Evolutionary conservation across 2,329 filamentous ascomycete species (phyloP).

Genomic region (Phyllosticta capitalensis): DNA sequence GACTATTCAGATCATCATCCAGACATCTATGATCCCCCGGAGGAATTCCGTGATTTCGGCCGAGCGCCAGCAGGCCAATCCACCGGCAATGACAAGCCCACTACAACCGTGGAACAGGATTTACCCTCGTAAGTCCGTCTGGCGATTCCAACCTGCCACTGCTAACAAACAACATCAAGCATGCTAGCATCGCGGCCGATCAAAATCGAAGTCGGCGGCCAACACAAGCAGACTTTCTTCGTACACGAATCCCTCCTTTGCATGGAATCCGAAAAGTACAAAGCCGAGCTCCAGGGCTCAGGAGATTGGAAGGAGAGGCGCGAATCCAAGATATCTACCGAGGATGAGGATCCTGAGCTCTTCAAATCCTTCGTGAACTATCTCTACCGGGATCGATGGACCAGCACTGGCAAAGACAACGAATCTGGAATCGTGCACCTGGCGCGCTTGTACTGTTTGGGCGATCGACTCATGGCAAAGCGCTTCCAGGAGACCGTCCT

Average conservation of each 20-base stretch:
- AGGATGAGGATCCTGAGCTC: conserved; percentile 16
- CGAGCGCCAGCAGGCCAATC: too few species aligned
- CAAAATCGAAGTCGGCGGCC: background rate
- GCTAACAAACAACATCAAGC: background rate
- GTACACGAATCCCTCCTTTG: conserved; percentile 14
- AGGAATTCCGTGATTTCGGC: too few species aligned
- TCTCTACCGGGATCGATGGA: conserved; percentile 16
- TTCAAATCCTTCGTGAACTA: conserved; percentile 18
- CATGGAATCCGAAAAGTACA: conserved; percentile 14
- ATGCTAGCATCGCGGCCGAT: background rate
- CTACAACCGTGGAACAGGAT: too few species aligned
- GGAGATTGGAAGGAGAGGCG: background rate
- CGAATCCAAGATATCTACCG: background rate
- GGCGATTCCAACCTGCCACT: background rate
- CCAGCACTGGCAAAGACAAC: conserved; percentile 13
- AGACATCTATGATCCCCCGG: too few species aligned
- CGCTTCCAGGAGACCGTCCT: conserved; percentile 14
- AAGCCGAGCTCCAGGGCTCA: conserved; percentile 10
- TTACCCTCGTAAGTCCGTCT: background rate
- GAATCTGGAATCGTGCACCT: conserved; percentile 15
- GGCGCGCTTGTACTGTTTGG: conserved; percentile 16
- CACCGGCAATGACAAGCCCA: too few species aligned
- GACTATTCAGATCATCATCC: too few species aligned
- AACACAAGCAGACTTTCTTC: conserved; percentile 11
- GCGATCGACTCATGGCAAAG: conserved; percentile 16